These are phyloP conservation scores for Selaginella moellendorffii DNA, from an alignment of 75 land plant species.

Conservation along the genomic window DNA sequence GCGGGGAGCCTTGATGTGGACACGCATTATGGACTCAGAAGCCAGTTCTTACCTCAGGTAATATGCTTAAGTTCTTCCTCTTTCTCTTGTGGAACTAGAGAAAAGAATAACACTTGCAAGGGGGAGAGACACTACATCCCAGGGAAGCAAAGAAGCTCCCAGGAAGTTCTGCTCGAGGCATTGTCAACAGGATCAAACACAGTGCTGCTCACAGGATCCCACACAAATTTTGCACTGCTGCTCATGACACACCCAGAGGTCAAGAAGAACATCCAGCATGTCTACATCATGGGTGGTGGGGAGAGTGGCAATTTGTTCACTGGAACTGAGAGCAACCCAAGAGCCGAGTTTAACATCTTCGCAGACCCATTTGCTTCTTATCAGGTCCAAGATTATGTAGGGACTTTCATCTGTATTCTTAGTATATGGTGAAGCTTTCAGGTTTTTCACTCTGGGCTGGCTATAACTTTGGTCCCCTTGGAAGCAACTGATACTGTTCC, in stretches of 20 bases:
- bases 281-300: conserved; percentile 79
- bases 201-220: conserved; percentile 44
- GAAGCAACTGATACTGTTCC: conserved; percentile 84
- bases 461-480: conserved; percentile 65
- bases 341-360: conserved; percentile 73
- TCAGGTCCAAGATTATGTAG: conserved; percentile 39
- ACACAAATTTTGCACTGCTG: conserved; percentile 65
- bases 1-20: conserved; percentile 46
- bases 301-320: conserved; percentile 61
- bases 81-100: not conserved
- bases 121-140: conserved; percentile 57
- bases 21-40: conserved; percentile 49
- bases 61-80: not conserved
- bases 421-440: conserved; percentile 8
- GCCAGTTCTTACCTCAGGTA: conserved; percentile 69
- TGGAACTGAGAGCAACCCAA: conserved; percentile 38
- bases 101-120: conserved; percentile 20
- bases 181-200: conserved; percentile 45
- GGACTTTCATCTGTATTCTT: conserved; percentile 4
- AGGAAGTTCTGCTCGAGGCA: conserved; percentile 54
- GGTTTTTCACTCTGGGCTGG: conserved; percentile 77
- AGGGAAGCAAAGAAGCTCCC: conserved; percentile 46
- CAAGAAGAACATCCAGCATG: conserved; percentile 55
- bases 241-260: conserved; percentile 60
- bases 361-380: conserved; percentile 83